Evolutionary conservation across 2,329 filamentous ascomycete species (phyloP).

Genomic region (Penicillium occitanis): DNA sequence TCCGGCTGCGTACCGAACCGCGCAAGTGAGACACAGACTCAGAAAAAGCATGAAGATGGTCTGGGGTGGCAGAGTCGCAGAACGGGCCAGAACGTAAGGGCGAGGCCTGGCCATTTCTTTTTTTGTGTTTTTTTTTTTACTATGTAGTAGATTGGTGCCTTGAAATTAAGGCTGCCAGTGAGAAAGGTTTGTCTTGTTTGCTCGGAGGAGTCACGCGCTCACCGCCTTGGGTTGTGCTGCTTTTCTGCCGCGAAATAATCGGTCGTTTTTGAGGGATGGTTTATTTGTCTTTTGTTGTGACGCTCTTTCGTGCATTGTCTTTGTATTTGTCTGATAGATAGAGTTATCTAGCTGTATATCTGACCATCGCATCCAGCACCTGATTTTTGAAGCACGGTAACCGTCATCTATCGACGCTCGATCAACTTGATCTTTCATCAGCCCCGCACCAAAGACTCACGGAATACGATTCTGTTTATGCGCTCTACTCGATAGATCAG

Average conservation of each 20-base stretch:
- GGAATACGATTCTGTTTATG: not conserved
- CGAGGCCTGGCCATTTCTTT: not conserved
- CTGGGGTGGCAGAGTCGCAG: conserved; percentile 1
- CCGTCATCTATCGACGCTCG: not conserved
- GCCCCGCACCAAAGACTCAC: not conserved
- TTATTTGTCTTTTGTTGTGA: not conserved
- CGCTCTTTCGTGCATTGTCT: not conserved
- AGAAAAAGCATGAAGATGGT: not conserved
- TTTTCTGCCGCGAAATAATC: conserved; percentile 19
- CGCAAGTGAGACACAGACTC: not conserved
- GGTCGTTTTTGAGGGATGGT: not conserved
- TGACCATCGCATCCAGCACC: not conserved
- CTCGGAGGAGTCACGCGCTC: not conserved
- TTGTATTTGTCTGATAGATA: not conserved
- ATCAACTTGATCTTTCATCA: not conserved
- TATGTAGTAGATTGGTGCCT: not conserved
- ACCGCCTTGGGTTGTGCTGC: conserved; percentile 7
- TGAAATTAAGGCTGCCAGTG: not conserved
- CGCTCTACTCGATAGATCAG: not conserved
- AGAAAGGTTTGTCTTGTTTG: conserved; percentile 10
- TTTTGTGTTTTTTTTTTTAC: too few relatives aligned
- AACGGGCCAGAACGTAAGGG: conserved; percentile 6
- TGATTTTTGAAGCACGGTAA: not conserved
- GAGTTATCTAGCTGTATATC: not conserved
- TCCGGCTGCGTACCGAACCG: conserved; percentile 4